These are phyloP conservation scores for Penicillium rolfsii DNA, from an alignment of 2,329 filamentous ascomycete species.

Conservation along the genomic window DNA sequence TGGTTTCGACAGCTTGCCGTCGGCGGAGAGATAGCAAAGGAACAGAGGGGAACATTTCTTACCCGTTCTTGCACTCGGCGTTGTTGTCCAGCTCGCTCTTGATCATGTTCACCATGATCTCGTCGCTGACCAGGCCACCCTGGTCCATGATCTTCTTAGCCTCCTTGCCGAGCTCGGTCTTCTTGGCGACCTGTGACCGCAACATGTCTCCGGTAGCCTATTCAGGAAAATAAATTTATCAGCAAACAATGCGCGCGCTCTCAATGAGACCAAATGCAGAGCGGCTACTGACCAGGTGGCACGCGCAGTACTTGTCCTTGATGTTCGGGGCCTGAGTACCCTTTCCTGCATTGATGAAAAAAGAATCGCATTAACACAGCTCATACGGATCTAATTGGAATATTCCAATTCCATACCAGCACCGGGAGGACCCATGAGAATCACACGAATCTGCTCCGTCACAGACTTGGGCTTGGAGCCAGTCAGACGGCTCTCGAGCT, in stretches of 20 bases:
- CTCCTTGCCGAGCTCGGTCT: constrained; percentile 90
- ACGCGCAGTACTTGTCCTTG: constrained; percentile 97
- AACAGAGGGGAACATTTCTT: constrained; percentile 39
- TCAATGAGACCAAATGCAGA: neutral
- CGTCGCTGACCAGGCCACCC: constrained; percentile 94
- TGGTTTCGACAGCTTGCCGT: constrained; percentile 8
- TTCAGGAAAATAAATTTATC: constrained; percentile 17
- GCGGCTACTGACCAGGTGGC: constrained; percentile 76
- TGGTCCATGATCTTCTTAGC: constrained; percentile 99
- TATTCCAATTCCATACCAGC: constrained; percentile 67
- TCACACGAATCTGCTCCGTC: constrained; percentile 81
- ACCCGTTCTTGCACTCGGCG: constrained; percentile 96
- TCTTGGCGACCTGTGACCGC: constrained; percentile 95
- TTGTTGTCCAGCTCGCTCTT: constrained; percentile 95
- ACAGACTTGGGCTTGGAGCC: constrained; percentile 55
- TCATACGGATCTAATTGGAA: neutral
- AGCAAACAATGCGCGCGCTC: constrained; percentile 15
- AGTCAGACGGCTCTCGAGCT: constrained; percentile 74
- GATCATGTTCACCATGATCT: constrained; percentile 99
- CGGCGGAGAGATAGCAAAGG: constrained; percentile 4
- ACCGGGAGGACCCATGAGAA: constrained; percentile 95
- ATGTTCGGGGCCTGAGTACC: constrained; percentile 97
- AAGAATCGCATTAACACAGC: constrained; percentile 29
- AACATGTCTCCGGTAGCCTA: constrained; percentile 99
- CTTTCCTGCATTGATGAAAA: constrained; percentile 70